Evolutionary conservation across 2,329 filamentous ascomycete species (phyloP).

Genomic region (Colletotrichum salicis): DNA sequence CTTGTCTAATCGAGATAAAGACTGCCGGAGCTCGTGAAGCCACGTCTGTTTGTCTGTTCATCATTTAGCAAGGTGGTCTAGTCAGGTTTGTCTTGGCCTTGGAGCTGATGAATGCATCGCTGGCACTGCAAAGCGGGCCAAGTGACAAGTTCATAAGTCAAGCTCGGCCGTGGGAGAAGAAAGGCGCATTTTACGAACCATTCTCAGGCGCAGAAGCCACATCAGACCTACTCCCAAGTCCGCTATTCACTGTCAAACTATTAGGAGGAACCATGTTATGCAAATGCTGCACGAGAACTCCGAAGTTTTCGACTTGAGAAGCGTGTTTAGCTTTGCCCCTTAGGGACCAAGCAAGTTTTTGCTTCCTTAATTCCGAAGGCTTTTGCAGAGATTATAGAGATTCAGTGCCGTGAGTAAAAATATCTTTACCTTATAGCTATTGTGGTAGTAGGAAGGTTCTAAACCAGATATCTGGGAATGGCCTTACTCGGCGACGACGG

Average conservation of each 20-base stretch:
- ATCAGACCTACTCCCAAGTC: too few relatives aligned
- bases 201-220: too few relatives aligned
- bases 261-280: slow-evolving; percentile 26
- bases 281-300: slow-evolving; percentile 22
- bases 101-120: neutral
- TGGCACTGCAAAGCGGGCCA: too few relatives aligned
- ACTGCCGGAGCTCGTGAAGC: neutral
- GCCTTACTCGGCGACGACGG: neutral
- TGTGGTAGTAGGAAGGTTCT: neutral
- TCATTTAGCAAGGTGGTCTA: neutral
- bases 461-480: neutral
- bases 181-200: too few relatives aligned
- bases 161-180: too few relatives aligned
- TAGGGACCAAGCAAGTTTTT: slow-evolving; percentile 31
- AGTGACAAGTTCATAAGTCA: too few relatives aligned
- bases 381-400: neutral
- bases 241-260: neutral
- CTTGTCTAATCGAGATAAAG: neutral
- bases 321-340: slow-evolving; percentile 26
- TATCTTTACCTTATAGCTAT: neutral
- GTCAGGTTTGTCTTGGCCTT: neutral
- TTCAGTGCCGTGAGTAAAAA: neutral
- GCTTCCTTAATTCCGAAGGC: slow-evolving; percentile 15
- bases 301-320: slow-evolving; percentile 25
- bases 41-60: neutral